Evolutionary conservation across 805 yeast genomes (phyloP).

Genomic region (Pichia eremophila): DNA sequence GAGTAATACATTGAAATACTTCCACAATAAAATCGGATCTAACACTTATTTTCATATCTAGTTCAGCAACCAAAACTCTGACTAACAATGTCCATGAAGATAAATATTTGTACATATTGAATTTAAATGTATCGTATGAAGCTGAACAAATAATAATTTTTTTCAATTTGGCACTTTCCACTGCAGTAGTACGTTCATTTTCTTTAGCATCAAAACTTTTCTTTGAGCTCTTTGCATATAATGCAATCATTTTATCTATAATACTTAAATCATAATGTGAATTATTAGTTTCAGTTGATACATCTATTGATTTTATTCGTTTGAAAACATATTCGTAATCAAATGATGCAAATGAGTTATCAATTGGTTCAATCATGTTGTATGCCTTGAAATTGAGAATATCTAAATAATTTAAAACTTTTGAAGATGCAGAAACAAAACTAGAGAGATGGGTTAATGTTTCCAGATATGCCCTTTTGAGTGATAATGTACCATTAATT

Average conservation of each 20-base stretch:
- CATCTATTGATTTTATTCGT: slow-evolving; percentile 27
- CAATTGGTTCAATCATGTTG: slow-evolving; percentile 35
- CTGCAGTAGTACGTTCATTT: slow-evolving; percentile 11
- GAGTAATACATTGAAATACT: slow-evolving; percentile 65
- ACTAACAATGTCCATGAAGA: slow-evolving; percentile 80
- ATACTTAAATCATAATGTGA: slow-evolving; percentile 35
- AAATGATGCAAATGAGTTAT: slow-evolving; percentile 26
- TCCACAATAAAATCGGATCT: slow-evolving; percentile 62
- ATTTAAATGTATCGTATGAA: slow-evolving; percentile 37
- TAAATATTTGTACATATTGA: slow-evolving; percentile 50
- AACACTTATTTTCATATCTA: slow-evolving; percentile 31
- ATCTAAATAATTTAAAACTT: slow-evolving; percentile 61
- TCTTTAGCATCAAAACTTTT: slow-evolving; percentile 11
- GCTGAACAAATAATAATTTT: slow-evolving; percentile 36
- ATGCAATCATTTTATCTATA: slow-evolving; percentile 24
- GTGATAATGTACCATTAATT: slow-evolving; percentile 36
- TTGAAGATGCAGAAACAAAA: slow-evolving; percentile 52
- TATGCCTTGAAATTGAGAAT: slow-evolving; percentile 48
- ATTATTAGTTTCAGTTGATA: slow-evolving; percentile 9
- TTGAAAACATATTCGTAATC: slow-evolving; percentile 34
- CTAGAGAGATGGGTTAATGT: slow-evolving; percentile 42
- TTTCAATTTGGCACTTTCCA: slow-evolving; percentile 22
- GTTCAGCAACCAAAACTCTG: slow-evolving; percentile 59
- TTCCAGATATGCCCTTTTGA: slow-evolving; percentile 43
- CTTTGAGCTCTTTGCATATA: slow-evolving; percentile 20